Base-by-base conservation (phyloP, 2,329 filamentous ascomycete species). In the Botryotinia convoluta region DNA sequence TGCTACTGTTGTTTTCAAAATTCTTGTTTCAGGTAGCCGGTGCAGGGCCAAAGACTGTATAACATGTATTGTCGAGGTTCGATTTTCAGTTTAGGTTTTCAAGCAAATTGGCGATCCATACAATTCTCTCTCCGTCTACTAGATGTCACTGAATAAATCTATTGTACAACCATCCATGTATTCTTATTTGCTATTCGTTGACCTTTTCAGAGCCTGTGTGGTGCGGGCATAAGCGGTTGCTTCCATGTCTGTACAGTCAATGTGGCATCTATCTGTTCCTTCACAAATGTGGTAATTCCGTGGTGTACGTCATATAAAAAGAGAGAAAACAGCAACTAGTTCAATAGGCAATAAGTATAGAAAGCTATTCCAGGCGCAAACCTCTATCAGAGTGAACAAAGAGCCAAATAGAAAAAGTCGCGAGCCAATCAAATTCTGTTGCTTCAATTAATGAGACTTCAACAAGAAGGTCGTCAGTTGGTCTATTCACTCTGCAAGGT, bases 41-140 rank as follows among this genome's bases (percentile, higher is more conserved):
- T 69, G 65, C 35, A 26, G 35, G 48, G 26, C 29, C 29, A 42
- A 57, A 42, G 39, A 29, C 54, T 29, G 48, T 37, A 57, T 20
- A 69, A 22, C 54, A 29, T 42, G 51, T 67, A n/a, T 69, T 68
- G 14, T 42, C n/a, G n/a, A 57, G n/a, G 26, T 44, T 59, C 48
- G 18, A 65, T 65, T 26, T 42, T 69, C 29, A 35, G 26, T 29
- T 32, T 51, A 42, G 35, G 32, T n/a, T 57, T 57, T 57, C 26
- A 35, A 32, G 35, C 35, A 57, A 57, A 57, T 68, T 68, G 54
- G 65, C 65, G 48, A 69, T 9, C 51, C 48, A 69, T 20, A 57
- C n/a, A 32, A 69, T 59, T 16, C 26, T 42, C 20, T 10, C 26
- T n/a, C 26, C 14, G 12, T 12, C 18, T 57, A 63, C 26, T n/a